Evolutionary conservation across 176 grass and related monocot species (phyloP), one percentile per base, ranked within the genome.

Genomic region (Olyra latifolia): DNA sequence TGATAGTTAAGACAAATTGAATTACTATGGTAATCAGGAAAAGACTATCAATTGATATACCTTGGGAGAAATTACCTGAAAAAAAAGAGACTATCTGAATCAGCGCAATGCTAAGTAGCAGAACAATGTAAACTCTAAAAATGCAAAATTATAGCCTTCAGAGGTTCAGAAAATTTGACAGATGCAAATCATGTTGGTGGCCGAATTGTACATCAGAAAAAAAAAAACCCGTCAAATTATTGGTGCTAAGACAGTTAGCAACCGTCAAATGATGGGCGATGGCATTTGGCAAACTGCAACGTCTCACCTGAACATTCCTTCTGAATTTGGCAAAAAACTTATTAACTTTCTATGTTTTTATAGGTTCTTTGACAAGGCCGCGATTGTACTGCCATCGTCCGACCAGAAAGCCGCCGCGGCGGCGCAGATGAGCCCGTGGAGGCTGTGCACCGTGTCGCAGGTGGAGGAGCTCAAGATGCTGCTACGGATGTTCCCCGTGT

Each of bases 291-390:
- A 19, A 50, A 55, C 52, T 0, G 52, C 3, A 4, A 53, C 19
- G 1, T 46, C 8, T 23, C n/a, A 68, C 39, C 5, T 70, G 6
- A 70, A 27, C 42, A 28, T 69, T 69, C 54, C 22, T 16, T 49
- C 4, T 52, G 4, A 52, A 52, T 16, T 20, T 7, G 19, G 52
- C 19, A n/a, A 20, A 63, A 6, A 32, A 19, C 54, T 35, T 59
- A 2, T 8, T 27, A 19, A 19, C 19, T 10, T 46, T 27, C 20
- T n/a, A 32, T 7, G 32, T 30, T 42, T 13, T 9, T 47, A n/a
- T n/a, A 88, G 86, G 24, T 88, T 88, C 67, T 25, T 84, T 5
- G 80, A 88, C 50, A 88, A 84, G 58, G 86, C 86, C 19, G 80
- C 80, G 32, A 68, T 82, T 13, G 60, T 84, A 20, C n/a, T 15